Evolutionary conservation across 2,329 filamentous ascomycete species (phyloP).

Genomic region (Pyricularia grisea): DNA sequence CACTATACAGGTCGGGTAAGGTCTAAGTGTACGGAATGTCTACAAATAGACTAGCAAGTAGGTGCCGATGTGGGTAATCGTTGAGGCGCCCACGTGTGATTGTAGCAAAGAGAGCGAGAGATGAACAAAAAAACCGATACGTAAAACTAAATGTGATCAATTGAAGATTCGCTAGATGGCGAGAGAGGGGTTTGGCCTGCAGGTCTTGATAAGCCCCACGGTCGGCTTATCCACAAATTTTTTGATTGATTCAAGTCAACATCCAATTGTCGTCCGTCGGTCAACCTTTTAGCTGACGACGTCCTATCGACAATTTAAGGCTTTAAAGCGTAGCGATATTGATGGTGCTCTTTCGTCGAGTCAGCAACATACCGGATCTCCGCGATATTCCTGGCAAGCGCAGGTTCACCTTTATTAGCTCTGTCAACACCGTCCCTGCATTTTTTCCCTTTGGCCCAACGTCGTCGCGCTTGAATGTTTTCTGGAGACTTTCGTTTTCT

Average conservation of each 20-base stretch:
- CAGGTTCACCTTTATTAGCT: neutral
- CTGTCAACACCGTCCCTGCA: neutral
- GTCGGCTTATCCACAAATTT: neutral
- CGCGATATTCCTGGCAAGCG: neutral
- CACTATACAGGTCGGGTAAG: neutral
- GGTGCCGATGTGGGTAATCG: neutral
- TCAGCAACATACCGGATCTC: neutral
- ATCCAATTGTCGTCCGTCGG: neutral
- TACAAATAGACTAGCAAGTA: neutral
- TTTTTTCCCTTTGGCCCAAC: neutral
- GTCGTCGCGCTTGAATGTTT: neutral
- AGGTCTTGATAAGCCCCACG: neutral
- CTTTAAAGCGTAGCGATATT: neutral
- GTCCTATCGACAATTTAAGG: neutral
- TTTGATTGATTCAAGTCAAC: neutral
- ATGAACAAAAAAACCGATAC: neutral
- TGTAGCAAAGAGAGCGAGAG: neutral
- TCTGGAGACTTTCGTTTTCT: no score
- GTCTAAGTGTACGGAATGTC: neutral
- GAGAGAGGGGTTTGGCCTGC: neutral
- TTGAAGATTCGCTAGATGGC: neutral
- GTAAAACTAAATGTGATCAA: neutral
- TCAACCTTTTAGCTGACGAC: neutral
- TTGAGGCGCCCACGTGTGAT: neutral
- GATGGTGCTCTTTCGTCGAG: neutral